Conservation (phyloP, 2,329 filamentous ascomycete species). For the Arachnomyces sp. region DNA sequence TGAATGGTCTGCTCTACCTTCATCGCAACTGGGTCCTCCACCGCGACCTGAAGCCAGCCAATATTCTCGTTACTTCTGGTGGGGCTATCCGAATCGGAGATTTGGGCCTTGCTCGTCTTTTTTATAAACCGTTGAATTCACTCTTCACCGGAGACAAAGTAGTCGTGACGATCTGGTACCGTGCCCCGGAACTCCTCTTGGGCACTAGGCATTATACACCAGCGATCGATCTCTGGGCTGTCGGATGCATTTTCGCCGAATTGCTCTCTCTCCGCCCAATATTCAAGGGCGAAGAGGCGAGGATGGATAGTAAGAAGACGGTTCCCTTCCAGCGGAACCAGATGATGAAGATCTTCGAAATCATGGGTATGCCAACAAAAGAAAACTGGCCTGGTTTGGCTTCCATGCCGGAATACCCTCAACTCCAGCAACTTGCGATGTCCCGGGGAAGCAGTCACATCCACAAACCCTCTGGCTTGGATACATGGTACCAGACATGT, state of each 20-base stretch:
- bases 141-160: conserved; percentile 95
- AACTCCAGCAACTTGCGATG: conserved; percentile 51
- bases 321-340: conserved; percentile 96
- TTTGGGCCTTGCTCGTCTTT: conserved; percentile 81
- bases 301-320: conserved; percentile 97
- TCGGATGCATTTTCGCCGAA: conserved; percentile 97
- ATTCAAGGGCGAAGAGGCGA: conserved; percentile 97
- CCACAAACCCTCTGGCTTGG: conserved; percentile 52
- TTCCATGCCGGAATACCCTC: conserved; percentile 78
- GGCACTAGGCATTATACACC: conserved; percentile 95
- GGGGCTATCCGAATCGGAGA: conserved; percentile 95
- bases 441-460: conserved; percentile 41
- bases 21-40: conserved; percentile 97
- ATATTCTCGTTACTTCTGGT: conserved; percentile 91
- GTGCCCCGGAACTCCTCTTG: conserved; percentile 85
- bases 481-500: conserved; percentile 72
- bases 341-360: conserved; percentile 98
- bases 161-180: conserved; percentile 98
- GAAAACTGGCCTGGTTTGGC: conserved; percentile 79
- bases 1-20: conserved; percentile 90
- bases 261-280: conserved; percentile 83
- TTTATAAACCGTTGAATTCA: conserved; percentile 86
- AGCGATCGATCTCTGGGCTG: conserved; percentile 93
- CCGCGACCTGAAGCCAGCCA: conserved; percentile 92
- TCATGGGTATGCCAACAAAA: conserved; percentile 83